Evolutionary conservation across 2,329 filamentous ascomycete species (phyloP), one percentile per base, ranked within the genome.

Genomic region (Aspergillus quadricinctus): DNA sequence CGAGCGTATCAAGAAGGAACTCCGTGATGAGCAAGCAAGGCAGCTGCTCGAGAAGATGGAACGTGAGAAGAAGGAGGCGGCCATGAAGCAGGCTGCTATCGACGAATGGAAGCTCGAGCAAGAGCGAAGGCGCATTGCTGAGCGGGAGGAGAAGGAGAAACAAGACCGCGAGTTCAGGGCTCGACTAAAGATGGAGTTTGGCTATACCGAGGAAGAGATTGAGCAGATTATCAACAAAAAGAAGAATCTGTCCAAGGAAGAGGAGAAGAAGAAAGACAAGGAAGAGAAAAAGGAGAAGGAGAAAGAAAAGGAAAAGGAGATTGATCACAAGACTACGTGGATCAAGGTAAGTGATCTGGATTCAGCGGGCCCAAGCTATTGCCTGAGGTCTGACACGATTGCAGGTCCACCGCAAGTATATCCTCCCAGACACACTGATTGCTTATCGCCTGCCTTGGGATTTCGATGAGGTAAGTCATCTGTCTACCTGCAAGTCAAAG

Each of bases 401-500:
- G 37, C 57, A 77, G 75, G 77, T 80, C 48, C 74, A 79, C 58
- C 72, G 70, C 56, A 77, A 76, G 55, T 72, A 78, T 55, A 69
- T 80, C 29, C 67, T 73, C n/a, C 76, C 77, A 6, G 74, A 77
- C 11, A 78, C 77, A 11, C 62, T 80, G 57, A 72, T 77, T 25
- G 69, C 71, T 62, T 84, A 74, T 72, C 67, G 64, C 14, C 55
- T 75, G 51, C 70, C 76, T 17, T 80, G 78, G 78, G 75, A 78
- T 37, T 79, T 69, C 67, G 76, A 80, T 57, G 69, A 74, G 43
- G 77, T 79, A 69, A 69, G 75, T 66, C 21, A 28, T 43, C 28
- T 50, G n/a, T 11, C 17, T 23, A 2, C 29, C 19, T 7, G 48
- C 3, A 41, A 48, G n/a, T 46, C 48, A 40, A 11, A 17, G 1